Evolutionary conservation across 306 rosid species (phyloP).

Genomic region (Gillenia trifoliata): DNA sequence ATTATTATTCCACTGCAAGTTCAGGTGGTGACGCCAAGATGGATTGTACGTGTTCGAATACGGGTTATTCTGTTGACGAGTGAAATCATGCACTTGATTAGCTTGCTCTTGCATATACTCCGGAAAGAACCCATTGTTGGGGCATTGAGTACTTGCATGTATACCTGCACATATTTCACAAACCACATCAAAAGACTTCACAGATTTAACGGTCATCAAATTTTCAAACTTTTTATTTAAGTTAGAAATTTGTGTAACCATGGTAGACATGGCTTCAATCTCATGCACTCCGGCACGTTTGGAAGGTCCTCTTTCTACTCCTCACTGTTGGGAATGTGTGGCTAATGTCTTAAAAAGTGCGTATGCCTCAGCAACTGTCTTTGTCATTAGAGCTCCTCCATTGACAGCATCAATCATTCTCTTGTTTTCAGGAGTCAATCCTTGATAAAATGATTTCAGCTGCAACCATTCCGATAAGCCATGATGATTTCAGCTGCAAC

Average conservation of each 20-base stretch:
- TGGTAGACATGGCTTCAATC: neutral
- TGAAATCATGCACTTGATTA: too few relatives aligned
- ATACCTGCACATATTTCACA: neutral
- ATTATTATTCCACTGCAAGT: neutral
- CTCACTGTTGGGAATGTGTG: neutral
- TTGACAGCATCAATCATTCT: neutral
- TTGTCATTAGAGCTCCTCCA: neutral
- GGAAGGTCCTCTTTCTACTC: neutral
- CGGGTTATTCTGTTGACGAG: neutral
- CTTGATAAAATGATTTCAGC: neutral
- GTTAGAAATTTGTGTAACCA: neutral
- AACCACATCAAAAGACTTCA: neutral
- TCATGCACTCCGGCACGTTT: neutral
- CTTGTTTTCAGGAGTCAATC: neutral
- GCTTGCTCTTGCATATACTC: neutral
- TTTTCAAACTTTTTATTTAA: neutral
- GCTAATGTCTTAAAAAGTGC: neutral
- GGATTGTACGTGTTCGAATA: neutral
- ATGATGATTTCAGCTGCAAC: neutral
- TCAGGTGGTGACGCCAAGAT: neutral
- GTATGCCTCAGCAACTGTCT: neutral
- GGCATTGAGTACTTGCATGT: neutral
- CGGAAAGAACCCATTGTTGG: neutral
- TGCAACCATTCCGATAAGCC: neutral
- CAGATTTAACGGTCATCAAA: neutral